Conservation (phyloP, 257 asterid genomes). For the Fraxinus americana region DNA sequence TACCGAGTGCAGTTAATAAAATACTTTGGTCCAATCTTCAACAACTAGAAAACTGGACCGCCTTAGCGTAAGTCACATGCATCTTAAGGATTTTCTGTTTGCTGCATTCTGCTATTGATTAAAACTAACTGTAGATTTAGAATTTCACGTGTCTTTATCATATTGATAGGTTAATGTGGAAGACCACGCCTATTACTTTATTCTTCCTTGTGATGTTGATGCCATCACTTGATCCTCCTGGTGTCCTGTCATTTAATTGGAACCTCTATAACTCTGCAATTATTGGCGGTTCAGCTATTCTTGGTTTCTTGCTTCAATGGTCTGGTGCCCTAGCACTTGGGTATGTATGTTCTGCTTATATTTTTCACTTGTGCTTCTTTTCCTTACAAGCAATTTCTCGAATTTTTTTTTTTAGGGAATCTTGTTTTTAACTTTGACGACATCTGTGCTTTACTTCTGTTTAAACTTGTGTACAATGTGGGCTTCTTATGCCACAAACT, state of each 20-base stretch:
- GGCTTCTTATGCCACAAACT: neutral
- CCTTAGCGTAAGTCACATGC: slow-evolving; percentile 69
- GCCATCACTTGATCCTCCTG: slow-evolving; percentile 97
- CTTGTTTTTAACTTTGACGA: neutral
- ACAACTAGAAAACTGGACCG: slow-evolving; percentile 95
- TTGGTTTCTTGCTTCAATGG: slow-evolving; percentile 98
- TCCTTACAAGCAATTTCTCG: slow-evolving; percentile 1
- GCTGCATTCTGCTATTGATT: slow-evolving; percentile 14
- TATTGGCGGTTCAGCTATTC: slow-evolving; percentile 80
- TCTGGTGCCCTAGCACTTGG: slow-evolving; percentile 99
- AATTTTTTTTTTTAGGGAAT: neutral
- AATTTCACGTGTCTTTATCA: slow-evolving; percentile 8
- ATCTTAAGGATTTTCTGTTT: slow-evolving; percentile 5
- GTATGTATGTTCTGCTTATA: slow-evolving; percentile 41
- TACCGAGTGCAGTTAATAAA: slow-evolving; percentile 92
- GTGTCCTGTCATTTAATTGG: slow-evolving; percentile 80
- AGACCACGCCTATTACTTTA: slow-evolving; percentile 90
- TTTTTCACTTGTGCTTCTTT: slow-evolving; percentile 9
- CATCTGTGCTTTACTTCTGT: neutral
- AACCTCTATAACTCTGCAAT: slow-evolving; percentile 49
- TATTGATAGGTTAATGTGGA: slow-evolving; percentile 90
- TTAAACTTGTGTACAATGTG: neutral
- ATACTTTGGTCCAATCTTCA: slow-evolving; percentile 95
- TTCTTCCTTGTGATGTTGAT: slow-evolving; percentile 84
- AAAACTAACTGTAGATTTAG: slow-evolving; percentile 2